Evolutionary conservation across 228 moss, liverwort and hornwort species (phyloP).

Genomic region (Sphagnum fallax): DNA sequence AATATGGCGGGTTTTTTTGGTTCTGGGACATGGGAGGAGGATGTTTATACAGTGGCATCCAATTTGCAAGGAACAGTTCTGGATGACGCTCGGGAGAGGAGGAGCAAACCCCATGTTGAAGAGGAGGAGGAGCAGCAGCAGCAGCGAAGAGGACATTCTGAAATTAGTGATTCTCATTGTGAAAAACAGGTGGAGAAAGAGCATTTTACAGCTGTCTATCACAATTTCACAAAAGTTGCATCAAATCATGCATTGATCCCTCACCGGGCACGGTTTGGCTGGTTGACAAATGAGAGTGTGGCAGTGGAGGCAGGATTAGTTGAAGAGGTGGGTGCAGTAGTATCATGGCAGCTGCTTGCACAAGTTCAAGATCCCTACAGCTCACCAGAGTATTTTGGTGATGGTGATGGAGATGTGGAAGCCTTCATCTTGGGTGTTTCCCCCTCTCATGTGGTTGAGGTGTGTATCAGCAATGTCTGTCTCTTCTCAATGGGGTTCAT

Average conservation of each 20-base stretch:
- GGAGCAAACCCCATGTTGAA: too few species aligned
- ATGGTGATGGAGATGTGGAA: slow-evolving; percentile 20
- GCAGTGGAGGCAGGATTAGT: slow-evolving; percentile 22
- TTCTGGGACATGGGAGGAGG: too few species aligned
- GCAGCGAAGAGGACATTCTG: too few species aligned
- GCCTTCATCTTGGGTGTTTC: slow-evolving; percentile 19
- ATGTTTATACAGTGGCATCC: too few species aligned
- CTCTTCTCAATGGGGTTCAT: neutral
- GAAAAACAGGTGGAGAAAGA: slow-evolving; percentile 13
- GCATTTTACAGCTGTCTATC: slow-evolving; percentile 16
- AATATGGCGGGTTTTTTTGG: too few species aligned
- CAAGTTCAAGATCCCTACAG: slow-evolving; percentile 19
- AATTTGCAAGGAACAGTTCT: too few species aligned
- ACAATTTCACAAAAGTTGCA: slow-evolving; percentile 19
- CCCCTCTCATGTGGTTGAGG: slow-evolving; percentile 19
- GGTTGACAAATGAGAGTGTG: slow-evolving; percentile 15
- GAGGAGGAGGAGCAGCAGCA: too few species aligned
- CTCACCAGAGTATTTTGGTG: slow-evolving; percentile 11
- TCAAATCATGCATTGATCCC: slow-evolving; percentile 17
- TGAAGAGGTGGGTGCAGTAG: neutral
- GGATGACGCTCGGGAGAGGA: too few species aligned
- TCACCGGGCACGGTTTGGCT: slow-evolving; percentile 15
- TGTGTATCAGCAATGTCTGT: slow-evolving; percentile 4
- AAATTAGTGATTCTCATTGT: neutral
- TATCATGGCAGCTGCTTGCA: slow-evolving; percentile 25